phyloP scores from a whole-genome alignment of 495 filamentous ascomycete species.

The Copromyces sp. region DNA sequence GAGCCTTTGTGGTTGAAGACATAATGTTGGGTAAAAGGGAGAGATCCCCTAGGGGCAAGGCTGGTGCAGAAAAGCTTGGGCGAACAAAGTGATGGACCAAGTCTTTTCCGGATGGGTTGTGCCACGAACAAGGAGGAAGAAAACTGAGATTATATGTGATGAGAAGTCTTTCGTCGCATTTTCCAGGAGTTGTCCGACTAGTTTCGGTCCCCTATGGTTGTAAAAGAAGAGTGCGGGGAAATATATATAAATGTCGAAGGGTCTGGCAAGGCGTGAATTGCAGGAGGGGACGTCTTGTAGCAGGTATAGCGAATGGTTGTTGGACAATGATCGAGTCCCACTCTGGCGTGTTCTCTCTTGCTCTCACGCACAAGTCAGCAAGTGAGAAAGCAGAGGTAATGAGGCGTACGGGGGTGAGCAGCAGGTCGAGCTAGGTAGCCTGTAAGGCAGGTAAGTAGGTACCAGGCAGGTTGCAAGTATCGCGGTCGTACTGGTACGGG shows the following conservation, averaged over 20 bases:
- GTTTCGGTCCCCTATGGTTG: conserved; percentile 1
- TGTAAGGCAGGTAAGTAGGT: conserved; percentile 9
- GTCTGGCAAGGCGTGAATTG: conserved; percentile 4
- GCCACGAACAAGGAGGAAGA: conserved; percentile 5
- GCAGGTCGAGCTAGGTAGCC: background rate
- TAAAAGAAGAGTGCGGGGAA: conserved; percentile 13
- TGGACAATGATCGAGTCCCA: conserved; percentile 17
- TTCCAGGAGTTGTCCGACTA: conserved; percentile 10
- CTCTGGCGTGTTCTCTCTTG: background rate
- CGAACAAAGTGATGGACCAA: background rate
- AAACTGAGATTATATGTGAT: conserved; percentile 12
- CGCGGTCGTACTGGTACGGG: conserved; percentile 25
- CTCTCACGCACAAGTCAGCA: conserved; percentile 19
- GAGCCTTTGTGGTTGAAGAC: conserved; percentile 9
- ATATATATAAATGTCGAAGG: conserved; percentile 12
- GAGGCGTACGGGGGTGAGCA: background rate
- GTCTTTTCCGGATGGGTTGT: background rate
- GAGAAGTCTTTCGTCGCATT: conserved; percentile 18
- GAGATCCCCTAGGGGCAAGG: background rate
- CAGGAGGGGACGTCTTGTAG: conserved; percentile 10
- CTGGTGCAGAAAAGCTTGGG: background rate
- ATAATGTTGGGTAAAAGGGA: conserved; percentile 8
- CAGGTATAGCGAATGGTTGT: conserved; percentile 10
- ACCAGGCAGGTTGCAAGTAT: conserved; percentile 12
- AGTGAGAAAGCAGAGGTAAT: background rate